These are phyloP conservation scores for Selaginella moellendorffii DNA, from an alignment of 75 land plant species.

Conservation along the genomic window DNA sequence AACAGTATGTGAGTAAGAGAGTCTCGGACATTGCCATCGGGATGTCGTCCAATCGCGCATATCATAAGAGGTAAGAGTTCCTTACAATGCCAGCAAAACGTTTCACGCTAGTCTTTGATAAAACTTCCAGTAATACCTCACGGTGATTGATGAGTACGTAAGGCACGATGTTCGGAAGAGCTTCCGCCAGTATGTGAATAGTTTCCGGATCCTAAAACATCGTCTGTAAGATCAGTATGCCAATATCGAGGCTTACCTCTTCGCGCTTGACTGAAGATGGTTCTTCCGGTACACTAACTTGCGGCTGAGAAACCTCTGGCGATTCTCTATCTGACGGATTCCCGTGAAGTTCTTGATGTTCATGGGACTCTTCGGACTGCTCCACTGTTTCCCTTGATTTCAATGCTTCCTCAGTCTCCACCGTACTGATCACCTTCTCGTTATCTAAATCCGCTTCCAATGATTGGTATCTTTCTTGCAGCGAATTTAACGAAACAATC, in stretches of 20 bases:
- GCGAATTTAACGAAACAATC: slow-evolving; percentile 68
- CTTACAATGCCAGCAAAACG: slow-evolving; percentile 20
- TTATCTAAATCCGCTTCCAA: neutral
- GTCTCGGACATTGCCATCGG: slow-evolving; percentile 63
- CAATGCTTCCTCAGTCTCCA: too few species aligned
- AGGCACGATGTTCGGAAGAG: slow-evolving; percentile 96
- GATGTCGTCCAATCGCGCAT: slow-evolving; percentile 97
- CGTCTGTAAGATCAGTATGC: too few species aligned
- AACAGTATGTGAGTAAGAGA: slow-evolving; percentile 86
- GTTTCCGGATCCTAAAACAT: slow-evolving; percentile 59
- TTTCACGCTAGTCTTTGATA: too few species aligned
- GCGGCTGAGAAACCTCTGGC: neutral
- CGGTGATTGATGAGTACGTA: slow-evolving; percentile 93
- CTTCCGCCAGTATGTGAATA: slow-evolving; percentile 81
- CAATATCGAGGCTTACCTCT: too few species aligned
- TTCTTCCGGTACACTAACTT: too few species aligned
- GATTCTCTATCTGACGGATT: neutral
- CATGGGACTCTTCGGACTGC: too few species aligned
- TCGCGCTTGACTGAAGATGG: too few species aligned
- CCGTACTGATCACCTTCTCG: neutral
- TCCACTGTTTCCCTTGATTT: too few species aligned
- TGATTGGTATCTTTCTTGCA: slow-evolving; percentile 39
- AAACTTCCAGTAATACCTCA: slow-evolving; percentile 35
- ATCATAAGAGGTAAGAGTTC: slow-evolving; percentile 94
- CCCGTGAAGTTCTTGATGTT: too few species aligned